Conservation (phyloP, 805 yeast genomes). For the Kodamaea kaohsiungensis region DNA sequence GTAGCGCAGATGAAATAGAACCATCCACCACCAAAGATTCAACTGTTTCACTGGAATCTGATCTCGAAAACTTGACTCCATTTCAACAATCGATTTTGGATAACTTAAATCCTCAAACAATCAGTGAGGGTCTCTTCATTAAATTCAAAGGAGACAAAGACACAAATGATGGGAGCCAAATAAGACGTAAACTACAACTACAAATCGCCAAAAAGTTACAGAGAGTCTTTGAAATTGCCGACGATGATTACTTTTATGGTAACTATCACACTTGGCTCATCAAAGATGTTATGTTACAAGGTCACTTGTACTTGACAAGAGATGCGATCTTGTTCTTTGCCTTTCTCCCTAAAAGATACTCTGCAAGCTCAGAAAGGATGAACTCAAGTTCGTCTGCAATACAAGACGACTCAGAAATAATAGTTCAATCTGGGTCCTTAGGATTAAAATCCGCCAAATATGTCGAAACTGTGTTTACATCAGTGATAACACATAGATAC, state of each 20-base stretch:
- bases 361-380: slow-evolving; percentile 6
- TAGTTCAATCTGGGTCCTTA: slow-evolving; percentile 38
- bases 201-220: slow-evolving; percentile 37
- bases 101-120: slow-evolving; percentile 24
- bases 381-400: slow-evolving; percentile 2
- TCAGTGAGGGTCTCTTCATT: slow-evolving; percentile 15
- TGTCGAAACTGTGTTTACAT: slow-evolving; percentile 37
- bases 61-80: slow-evolving; percentile 10
- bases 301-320: slow-evolving; percentile 74
- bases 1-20: neutral
- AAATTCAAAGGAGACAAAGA: slow-evolving; percentile 14
- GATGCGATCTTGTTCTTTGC: slow-evolving; percentile 73
- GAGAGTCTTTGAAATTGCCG: slow-evolving; percentile 44
- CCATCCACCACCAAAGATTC: neutral
- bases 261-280: slow-evolving; percentile 79
- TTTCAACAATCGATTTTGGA: slow-evolving; percentile 33
- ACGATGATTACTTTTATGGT: slow-evolving; percentile 55
- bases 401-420: slow-evolving; percentile 26
- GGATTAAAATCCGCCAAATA: slow-evolving; percentile 40
- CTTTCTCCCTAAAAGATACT: slow-evolving; percentile 56
- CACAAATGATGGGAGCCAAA: slow-evolving; percentile 4
- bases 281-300: slow-evolving; percentile 81
- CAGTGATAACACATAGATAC: slow-evolving; percentile 49
- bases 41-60: neutral
- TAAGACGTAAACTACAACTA: slow-evolving; percentile 20